Percentiles rank a stretch among this genome's conserved stretches.
These are phyloP conservation scores for Coelastrella sp. DNA, from an alignment of 139 green algal genomes.

Conservation along the genomic window DNA sequence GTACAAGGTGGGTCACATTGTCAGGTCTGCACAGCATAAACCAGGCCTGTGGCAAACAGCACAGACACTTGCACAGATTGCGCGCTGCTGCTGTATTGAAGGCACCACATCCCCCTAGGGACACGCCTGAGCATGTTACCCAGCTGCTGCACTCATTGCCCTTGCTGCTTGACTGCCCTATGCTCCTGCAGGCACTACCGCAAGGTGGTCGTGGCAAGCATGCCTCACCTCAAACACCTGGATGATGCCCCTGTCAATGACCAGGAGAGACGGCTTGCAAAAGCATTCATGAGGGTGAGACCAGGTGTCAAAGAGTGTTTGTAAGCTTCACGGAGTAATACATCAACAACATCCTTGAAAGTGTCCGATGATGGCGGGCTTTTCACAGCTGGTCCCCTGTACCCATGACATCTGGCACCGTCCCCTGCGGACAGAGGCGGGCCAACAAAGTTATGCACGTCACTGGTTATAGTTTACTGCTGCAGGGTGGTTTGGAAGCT, in stretches of 20 bases:
- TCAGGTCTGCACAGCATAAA: neutral
- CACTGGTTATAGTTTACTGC: neutral
- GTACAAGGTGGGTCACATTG: constrained; percentile 49
- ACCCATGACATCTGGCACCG: neutral
- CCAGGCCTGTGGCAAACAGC: neutral
- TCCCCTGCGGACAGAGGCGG: too few relatives aligned
- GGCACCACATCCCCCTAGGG: too few relatives aligned
- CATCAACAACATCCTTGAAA: too few relatives aligned
- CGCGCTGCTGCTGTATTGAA: neutral
- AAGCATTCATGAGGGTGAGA: constrained; percentile 66
- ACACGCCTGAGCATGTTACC: too few relatives aligned
- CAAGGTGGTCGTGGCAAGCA: constrained; percentile 70
- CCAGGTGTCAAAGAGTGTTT: neutral
- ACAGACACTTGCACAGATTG: neutral
- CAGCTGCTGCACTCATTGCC: neutral
- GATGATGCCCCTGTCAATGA: constrained; percentile 74
- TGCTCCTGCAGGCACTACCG: constrained; percentile 71
- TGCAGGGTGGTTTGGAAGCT: constrained; percentile 53
- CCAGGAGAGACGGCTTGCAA: constrained; percentile 72
- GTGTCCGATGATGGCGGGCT: too few relatives aligned
- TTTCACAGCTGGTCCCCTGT: neutral
- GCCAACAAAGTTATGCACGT: too few relatives aligned
- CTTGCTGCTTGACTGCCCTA: neutral
- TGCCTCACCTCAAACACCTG: constrained; percentile 78
- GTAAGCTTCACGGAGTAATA: too few relatives aligned